Percentiles rank a stretch among this genome's conserved stretches.
Evolutionary conservation across 208 protist genomes (phyloP).

Genomic region (Acanthamoeba lenticulata): DNA sequence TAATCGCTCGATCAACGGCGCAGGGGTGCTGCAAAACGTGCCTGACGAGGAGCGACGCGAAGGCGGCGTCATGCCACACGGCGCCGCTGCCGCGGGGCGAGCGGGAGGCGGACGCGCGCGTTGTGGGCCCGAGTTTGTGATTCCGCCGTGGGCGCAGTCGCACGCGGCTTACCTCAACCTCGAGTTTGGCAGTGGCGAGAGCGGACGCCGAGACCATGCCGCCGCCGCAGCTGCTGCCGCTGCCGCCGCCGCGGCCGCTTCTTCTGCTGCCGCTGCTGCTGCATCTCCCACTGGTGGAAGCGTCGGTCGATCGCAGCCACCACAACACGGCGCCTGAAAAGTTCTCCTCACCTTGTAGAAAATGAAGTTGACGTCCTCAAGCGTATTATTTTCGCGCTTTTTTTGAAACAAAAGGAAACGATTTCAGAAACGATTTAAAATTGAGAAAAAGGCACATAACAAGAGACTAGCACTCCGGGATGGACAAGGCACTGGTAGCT

Average conservation of each 20-base stretch:
- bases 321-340: no score
- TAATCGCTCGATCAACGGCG: background rate
- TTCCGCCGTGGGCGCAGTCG: conserved; percentile 41
- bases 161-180: conserved; percentile 59
- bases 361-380: no score
- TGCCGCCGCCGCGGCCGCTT: background rate
- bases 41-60: background rate
- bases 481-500: background rate
- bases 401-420: no score
- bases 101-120: background rate
- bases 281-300: no score
- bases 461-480: no score
- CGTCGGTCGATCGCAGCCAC: no score
- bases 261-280: background rate
- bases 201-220: background rate
- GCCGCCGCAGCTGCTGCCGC: background rate
- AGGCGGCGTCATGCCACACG: background rate
- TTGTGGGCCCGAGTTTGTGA: background rate
- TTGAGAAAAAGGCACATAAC: no score
- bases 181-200: conserved; percentile 44
- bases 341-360: no score
- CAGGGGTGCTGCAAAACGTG: background rate
- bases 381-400: no score
- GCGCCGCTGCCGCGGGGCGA: background rate
- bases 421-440: no score